Base-by-base conservation (phyloP, 1,139 yeast genomes). In the Taphrina populina region DNA sequence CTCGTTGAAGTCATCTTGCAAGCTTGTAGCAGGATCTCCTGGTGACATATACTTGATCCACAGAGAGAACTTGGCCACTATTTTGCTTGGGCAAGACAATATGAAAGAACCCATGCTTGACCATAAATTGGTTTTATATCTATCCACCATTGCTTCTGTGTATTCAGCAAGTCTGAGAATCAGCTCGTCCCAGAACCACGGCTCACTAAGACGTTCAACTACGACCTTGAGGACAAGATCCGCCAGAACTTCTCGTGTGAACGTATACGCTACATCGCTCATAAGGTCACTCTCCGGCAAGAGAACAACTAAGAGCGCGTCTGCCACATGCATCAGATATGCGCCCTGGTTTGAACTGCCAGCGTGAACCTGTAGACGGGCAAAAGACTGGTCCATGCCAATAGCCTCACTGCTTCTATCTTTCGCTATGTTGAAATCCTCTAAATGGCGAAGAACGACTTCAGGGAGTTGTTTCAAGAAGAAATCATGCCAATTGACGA, bases 121-220 rank as follows among this genome's bases (percentile, higher is more conserved):
- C 1, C 15, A 34, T 3, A 15, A 17, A 15, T 11, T 11, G 4
- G 4, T 6, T 5, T 15, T n/a, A n/a, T n/a, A n/a, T n/a, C n/a
- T n/a, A n/a, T n/a, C n/a, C n/a, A n/a, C n/a, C 47, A n/a, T 13
- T 6, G 23, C 27, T 41, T 26, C 15, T 29, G 21, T 4, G 8
- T 13, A 20, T n/a, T n/a, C n/a, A n/a, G n/a, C n/a, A 11, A 29
- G 5, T 33, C 39, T 49, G 40, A 49, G 34, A 13, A 49, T 32
- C 26, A 49, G 11, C 8, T 49, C 46, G n/a, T 49, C 54, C 54
- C 54, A 49, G 23, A 49, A 39, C 36, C 44, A 49, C 4, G 44
- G 46, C 11, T 49, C 39, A 29, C 54, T 49, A 5, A 49, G 46
- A 4, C 54, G 46, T 17, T 49, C 54, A 17, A 32, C 17, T n/a